Evolutionary conservation across 257 asterid genomes (phyloP), one percentile per base, ranked within the genome.

Genomic region (Fraxinus quadrangulata): DNA sequence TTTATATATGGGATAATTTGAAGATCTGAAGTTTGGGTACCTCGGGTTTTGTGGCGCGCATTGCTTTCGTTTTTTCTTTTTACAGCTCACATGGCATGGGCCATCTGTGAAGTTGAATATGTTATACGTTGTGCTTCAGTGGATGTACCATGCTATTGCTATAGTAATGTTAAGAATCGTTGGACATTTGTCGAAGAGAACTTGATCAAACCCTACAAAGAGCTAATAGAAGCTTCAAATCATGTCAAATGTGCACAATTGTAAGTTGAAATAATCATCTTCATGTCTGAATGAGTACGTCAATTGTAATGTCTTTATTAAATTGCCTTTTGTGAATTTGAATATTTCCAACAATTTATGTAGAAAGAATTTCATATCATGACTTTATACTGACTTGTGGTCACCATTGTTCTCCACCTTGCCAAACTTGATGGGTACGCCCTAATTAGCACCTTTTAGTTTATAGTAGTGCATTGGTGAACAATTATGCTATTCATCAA

Each of bases 21-120:
- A 63, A 63, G 69, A 63, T 63, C 69, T 63, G 69, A 63, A 63
- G 33, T 3, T 23, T 24, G 69, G 34, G 34, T 34, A 26, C 69
- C 14, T 63, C 26, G 69, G 69, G 69, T 12, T 63, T 26, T 11
- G 34, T 63, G 69, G 69, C 69, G 69, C 34, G 69, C 69, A 63
- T 63, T 10, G 2, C 24, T 61, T 61, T 3, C 6, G 7, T 9
- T 61, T 42, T 23, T 61, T 23, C 33, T 2, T 10, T 10, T 24
- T 10, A 30, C 33, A 61, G 16, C 33, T 17, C 68, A 9, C 33
- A 61, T 61, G 33, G 51, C 66, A 56, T 6, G 66, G 66, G 66
- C 66, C 23, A 56, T 5, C 13, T 1, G 66, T n/a, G 66, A n/a
- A 19, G 10, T 56, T 3, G 11, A n/a, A n/a, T 17, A 56, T 19